Conservation (phyloP, 2,329 filamentous ascomycete genomes). For the Fusarium oligoseptatum region DNA sequence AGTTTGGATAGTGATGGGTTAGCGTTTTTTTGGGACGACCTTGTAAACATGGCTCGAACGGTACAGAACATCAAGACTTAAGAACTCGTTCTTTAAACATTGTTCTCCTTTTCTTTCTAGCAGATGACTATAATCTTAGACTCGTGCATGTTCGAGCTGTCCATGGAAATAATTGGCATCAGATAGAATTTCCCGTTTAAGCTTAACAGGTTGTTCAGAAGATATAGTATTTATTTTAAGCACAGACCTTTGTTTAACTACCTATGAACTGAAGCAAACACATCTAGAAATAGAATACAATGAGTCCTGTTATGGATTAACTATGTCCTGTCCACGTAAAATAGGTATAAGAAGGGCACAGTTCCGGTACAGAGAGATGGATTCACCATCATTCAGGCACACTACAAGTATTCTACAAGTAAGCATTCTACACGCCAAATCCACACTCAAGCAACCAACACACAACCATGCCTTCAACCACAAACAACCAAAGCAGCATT, state of each 20-base stretch:
- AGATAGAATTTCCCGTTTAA: neutral
- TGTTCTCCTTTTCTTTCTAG: neutral
- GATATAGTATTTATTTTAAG: too few relatives aligned
- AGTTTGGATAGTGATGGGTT: constrained; percentile 3
- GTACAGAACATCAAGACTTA: constrained; percentile 12
- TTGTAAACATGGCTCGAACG: neutral
- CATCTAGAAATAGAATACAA: neutral
- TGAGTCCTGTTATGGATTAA: neutral
- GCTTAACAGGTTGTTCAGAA: neutral
- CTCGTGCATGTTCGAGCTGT: neutral
- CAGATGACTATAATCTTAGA: neutral
- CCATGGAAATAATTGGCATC: neutral
- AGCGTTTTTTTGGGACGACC: neutral
- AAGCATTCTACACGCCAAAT: neutral
- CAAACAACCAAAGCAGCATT: neutral
- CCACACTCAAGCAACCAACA: neutral
- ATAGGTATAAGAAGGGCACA: neutral
- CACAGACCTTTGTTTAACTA: too few relatives aligned
- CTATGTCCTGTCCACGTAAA: too few relatives aligned
- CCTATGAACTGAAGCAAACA: too few relatives aligned
- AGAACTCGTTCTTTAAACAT: constrained; percentile 18
- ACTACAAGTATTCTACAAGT: neutral
- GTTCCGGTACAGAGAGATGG: neutral
- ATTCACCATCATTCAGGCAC: neutral
- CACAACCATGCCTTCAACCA: neutral